These are phyloP conservation scores for Fusarium pininemorale DNA, from an alignment of 2,329 filamentous ascomycete species.

Conservation along the genomic window DNA sequence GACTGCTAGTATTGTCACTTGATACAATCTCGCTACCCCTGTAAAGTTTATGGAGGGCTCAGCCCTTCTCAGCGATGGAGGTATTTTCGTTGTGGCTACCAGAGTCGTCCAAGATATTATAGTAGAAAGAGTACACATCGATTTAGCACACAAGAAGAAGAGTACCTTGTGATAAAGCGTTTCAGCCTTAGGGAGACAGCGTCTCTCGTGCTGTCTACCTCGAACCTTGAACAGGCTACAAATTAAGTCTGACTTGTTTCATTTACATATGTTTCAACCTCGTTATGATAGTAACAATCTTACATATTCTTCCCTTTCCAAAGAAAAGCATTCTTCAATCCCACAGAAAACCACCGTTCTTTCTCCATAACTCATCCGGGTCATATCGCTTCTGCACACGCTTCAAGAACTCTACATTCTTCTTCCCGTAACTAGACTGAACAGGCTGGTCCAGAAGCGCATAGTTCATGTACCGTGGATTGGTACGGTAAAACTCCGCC, in stretches of 20 bases:
- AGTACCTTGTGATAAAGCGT: too few relatives aligned
- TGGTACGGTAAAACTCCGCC: background rate
- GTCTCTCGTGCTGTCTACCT: accelerated
- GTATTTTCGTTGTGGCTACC: background rate
- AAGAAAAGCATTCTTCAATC: accelerated
- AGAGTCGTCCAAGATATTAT: background rate
- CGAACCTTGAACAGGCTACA: accelerated
- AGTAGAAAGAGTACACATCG: background rate
- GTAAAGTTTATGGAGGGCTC: accelerated
- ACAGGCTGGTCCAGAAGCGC: background rate
- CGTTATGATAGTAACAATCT: accelerated
- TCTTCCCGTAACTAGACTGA: background rate
- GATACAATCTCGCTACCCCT: background rate
- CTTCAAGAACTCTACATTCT: background rate
- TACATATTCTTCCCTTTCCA: accelerated
- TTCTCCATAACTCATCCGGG: background rate
- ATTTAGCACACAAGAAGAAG: too few relatives aligned
- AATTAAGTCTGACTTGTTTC: too few relatives aligned
- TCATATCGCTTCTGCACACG: background rate
- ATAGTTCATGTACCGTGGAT: background rate
- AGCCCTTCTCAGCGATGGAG: accelerated
- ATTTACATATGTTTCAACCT: background rate
- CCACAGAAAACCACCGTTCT: background rate
- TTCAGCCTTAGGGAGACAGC: accelerated
- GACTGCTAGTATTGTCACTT: background rate